Percentiles rank a stretch among this genome's conserved stretches.
phyloP scores from a whole-genome alignment of 768 basidiomycete genomes.

The Thelephora aurantiotincta region DNA sequence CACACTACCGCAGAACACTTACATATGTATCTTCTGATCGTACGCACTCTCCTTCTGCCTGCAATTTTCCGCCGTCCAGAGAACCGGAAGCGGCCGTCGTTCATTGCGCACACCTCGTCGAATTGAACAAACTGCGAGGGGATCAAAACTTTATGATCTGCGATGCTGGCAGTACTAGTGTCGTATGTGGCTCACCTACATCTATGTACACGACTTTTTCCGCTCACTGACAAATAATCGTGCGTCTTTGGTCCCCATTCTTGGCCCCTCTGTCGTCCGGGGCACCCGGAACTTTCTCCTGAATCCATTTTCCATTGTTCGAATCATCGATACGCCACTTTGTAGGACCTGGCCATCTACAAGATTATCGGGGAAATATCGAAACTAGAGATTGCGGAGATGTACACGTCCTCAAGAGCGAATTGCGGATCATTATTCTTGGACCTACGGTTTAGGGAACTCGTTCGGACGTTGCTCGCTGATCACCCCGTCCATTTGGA shows the following conservation, averaged over 20 bases:
- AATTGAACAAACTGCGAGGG: slow-evolving; percentile 63
- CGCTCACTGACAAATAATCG: background rate
- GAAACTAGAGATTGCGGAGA: slow-evolving; percentile 83
- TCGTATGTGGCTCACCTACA: slow-evolving; percentile 22
- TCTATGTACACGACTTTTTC: background rate
- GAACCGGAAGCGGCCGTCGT: slow-evolving; percentile 83
- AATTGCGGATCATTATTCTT: slow-evolving; percentile 83
- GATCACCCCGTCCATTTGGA: slow-evolving; percentile 82
- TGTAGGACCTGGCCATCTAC: slow-evolving; percentile 31
- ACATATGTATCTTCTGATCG: background rate
- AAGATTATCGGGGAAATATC: slow-evolving; percentile 67
- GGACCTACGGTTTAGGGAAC: slow-evolving; percentile 73
- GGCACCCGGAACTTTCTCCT: slow-evolving; percentile 5
- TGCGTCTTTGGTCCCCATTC: background rate
- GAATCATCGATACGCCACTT: slow-evolving; percentile 5
- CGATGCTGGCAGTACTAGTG: slow-evolving; percentile 75
- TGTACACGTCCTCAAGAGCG: slow-evolving; percentile 76
- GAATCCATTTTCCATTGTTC: slow-evolving; percentile 3
- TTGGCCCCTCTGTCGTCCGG: background rate
- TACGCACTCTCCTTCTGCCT: background rate
- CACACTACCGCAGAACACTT: background rate
- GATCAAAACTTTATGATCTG: slow-evolving; percentile 87
- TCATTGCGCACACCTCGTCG: slow-evolving; percentile 72
- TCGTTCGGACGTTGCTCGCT: slow-evolving; percentile 62
- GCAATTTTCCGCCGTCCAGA: slow-evolving; percentile 15